Base-by-base conservation (phyloP, 1,284 basidiomycete species). In the Heliocybe sulcata region DNA sequence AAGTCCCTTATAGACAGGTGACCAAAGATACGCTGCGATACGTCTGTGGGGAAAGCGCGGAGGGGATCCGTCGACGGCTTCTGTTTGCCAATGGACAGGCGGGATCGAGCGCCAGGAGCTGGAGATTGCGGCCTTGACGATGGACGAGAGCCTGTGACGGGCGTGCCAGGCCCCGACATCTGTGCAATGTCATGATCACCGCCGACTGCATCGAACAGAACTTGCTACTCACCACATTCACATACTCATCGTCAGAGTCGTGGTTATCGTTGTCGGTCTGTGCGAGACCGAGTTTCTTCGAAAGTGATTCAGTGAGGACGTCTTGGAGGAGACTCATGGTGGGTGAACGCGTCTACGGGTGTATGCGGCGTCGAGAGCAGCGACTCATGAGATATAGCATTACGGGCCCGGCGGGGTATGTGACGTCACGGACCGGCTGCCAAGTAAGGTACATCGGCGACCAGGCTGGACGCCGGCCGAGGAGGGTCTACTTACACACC, bases 21-120 rank as follows among this genome's bases (percentile, higher is more conserved):
- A 2, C 79, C 69, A 65, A 95, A 94, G 55, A 94, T 82, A 25
- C 79, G 74, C 61, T 94, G 91, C 0, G 85, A 83, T 11, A 94
- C 63, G 58, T 92, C 87, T 1, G 91, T 94, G 1, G 90, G 89
- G 49, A 95, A 77, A 1, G 73, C 77, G 56, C 79, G 81, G 10
- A 95, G 75, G 0, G 85, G 85, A 65, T 92, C 90, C 16, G 60
- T 65, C n/a, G 67, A 60, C 63, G 55, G 53, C 53, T 31, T 35
- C 51, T 49, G 22, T 8, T n/a, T 49, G 23, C 47, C 27, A 8
- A 49, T 20, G 10, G 20, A 49, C 10, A 42, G 38, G 16, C 38
- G 38, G n/a, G 38, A 29, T 4, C 23, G 76, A 66, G 31, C 74
- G 76, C 53, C 72, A 71, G 65, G 42, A 70, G 55, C 8, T 42